phyloP scores from a whole-genome alignment of 345 rosid species.

The Eucalyptus guilfoylei region DNA sequence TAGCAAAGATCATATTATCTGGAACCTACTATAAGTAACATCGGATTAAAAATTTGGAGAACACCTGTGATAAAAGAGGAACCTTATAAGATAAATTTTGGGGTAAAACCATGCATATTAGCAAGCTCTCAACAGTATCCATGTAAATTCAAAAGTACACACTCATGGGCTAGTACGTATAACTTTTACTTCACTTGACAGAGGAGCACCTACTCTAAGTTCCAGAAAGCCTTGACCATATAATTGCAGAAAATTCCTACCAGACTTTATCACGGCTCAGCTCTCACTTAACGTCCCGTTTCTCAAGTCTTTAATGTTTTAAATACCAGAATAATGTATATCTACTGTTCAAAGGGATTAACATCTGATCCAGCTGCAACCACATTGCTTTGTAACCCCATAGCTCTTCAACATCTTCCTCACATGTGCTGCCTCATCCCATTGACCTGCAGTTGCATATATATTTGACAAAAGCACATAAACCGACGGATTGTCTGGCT shows the following conservation, averaged over 20 bases:
- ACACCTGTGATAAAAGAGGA: neutral
- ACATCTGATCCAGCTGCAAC: constrained; percentile 54
- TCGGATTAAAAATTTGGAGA: neutral
- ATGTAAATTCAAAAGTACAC: neutral
- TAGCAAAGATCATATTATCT: neutral
- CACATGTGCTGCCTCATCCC: constrained; percentile 63
- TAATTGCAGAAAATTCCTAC: neutral
- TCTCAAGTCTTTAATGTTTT: neutral
- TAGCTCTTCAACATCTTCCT: constrained; percentile 24
- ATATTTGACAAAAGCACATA: constrained; percentile 59
- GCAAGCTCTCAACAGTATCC: neutral
- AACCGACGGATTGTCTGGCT: constrained; percentile 37
- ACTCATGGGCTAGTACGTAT: neutral
- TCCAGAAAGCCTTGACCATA: neutral
- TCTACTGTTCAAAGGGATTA: neutral
- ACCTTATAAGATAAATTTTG: neutral
- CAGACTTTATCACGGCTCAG: neutral
- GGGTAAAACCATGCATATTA: neutral
- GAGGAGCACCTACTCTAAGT: neutral
- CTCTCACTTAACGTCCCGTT: neutral
- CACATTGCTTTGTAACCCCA: constrained; percentile 43
- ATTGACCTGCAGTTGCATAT: constrained; percentile 65
- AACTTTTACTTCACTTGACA: neutral
- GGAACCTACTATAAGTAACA: neutral
- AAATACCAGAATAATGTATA: neutral